These are phyloP conservation scores for Danielia oregonensis DNA, from an alignment of 805 yeast species.

Conservation along the genomic window DNA sequence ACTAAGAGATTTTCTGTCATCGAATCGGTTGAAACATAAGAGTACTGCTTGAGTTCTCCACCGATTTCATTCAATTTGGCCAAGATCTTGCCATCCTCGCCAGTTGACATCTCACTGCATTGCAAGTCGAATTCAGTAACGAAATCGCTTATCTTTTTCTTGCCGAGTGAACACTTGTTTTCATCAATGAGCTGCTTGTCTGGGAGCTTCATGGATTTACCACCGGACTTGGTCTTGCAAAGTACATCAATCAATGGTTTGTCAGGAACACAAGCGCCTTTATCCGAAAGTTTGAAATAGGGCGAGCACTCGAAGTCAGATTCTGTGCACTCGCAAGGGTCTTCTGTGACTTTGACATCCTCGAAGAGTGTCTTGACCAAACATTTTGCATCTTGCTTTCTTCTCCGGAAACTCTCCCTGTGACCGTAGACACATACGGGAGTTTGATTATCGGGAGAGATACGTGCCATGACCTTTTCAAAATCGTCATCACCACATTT, in stretches of 20 bases:
- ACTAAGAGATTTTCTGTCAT: constrained; percentile 46
- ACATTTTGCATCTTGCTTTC: constrained; percentile 65
- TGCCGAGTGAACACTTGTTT: constrained; percentile 37
- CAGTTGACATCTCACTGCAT: constrained; percentile 8
- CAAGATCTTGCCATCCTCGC: constrained; percentile 23
- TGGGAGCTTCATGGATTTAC: constrained; percentile 23
- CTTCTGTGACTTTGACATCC: constrained; percentile 46
- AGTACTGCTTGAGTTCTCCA: constrained; percentile 52
- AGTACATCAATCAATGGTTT: constrained; percentile 19
- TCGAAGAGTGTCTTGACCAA: constrained; percentile 46
- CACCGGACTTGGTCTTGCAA: constrained; percentile 18
- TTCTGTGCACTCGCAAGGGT: constrained; percentile 61
- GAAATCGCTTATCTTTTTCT: constrained; percentile 15
- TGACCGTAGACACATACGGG: constrained; percentile 67
- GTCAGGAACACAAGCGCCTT: constrained; percentile 47
- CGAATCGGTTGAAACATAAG: constrained; percentile 34
- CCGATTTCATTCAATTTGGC: constrained; percentile 43
- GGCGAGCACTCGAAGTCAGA: constrained; percentile 68
- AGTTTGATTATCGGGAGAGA: constrained; percentile 21
- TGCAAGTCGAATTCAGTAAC: constrained; percentile 12
- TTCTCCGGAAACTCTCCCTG: constrained; percentile 56
- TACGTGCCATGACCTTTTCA: constrained; percentile 61
- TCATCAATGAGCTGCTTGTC: constrained; percentile 45
- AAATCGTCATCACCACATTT: constrained; percentile 48
- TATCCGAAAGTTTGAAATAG: constrained; percentile 34